These are phyloP conservation scores for Backusella morwellensis DNA, from an alignment of 192 early-diverging fungal genomes.

Conservation along the genomic window DNA sequence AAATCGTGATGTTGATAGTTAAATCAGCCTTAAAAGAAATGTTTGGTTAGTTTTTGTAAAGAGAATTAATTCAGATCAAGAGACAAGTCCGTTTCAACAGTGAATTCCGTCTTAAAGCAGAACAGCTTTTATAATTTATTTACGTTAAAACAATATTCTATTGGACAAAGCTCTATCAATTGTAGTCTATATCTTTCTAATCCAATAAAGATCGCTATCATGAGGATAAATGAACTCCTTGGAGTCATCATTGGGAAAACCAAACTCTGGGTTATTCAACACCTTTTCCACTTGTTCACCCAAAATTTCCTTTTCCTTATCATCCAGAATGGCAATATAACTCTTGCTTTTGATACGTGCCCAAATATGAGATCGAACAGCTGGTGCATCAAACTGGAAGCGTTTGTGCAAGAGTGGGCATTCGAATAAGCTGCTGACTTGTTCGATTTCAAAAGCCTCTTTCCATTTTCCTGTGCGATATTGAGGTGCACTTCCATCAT, in stretches of 20 bases:
- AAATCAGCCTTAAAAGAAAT: too few relatives aligned
- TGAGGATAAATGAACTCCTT: constrained; percentile 20
- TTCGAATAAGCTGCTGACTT: constrained; percentile 23
- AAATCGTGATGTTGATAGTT: too few relatives aligned
- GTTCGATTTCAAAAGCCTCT: constrained; percentile 27
- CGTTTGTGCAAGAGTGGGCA: constrained; percentile 11
- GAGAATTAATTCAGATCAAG: too few relatives aligned
- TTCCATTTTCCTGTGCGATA: constrained; percentile 42
- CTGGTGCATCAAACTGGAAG: constrained; percentile 7
- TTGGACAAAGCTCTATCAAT: neutral
- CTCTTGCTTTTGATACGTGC: constrained; percentile 33
- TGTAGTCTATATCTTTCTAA: neutral
- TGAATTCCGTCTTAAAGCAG: too few relatives aligned
- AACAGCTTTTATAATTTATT: too few relatives aligned
- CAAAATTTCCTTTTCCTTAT: neutral
- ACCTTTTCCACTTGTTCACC: neutral
- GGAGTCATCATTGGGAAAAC: neutral
- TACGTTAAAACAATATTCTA: too few relatives aligned
- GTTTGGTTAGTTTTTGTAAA: too few relatives aligned
- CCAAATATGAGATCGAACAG: constrained; percentile 14
- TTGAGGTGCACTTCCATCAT: constrained; percentile 43
- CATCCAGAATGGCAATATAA: constrained; percentile 29
- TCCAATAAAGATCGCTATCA: constrained; percentile 8
- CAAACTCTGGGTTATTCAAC: neutral
- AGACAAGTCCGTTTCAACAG: too few relatives aligned